phyloP scores from a whole-genome alignment of 768 basidiomycete genomes.

The Mrakia hoshinonis region DNA sequence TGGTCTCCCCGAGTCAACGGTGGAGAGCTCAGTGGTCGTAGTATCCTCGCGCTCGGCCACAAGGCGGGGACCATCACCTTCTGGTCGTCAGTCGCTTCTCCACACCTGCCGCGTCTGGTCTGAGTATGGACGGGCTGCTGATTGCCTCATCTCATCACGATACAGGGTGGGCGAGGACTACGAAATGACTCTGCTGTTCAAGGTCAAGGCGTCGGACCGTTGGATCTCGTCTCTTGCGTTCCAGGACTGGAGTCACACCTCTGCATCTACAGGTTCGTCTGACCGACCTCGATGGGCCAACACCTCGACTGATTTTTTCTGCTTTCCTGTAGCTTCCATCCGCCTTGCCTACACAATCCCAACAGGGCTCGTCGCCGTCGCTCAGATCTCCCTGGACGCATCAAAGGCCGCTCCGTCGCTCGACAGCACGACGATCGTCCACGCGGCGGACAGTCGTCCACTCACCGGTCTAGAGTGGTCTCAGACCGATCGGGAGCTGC shows the following conservation, averaged over 20 bases:
- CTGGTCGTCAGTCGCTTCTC: slow-evolving; percentile 4
- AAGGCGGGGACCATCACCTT: slow-evolving; percentile 19
- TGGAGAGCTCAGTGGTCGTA: slow-evolving; percentile 3
- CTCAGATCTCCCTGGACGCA: not conserved
- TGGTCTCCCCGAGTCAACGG: slow-evolving; percentile 15
- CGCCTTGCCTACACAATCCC: slow-evolving; percentile 17
- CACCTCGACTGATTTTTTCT: not conserved
- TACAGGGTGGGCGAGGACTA: not conserved
- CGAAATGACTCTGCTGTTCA: not conserved
- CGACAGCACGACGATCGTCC: not conserved
- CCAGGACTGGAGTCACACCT: not conserved
- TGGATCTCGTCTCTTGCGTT: slow-evolving; percentile 16
- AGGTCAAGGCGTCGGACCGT: not conserved
- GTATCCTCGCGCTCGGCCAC: slow-evolving; percentile 19
- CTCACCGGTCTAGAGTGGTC: slow-evolving; percentile 1
- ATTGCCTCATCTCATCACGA: too few species aligned
- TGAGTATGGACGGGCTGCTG: too few species aligned
- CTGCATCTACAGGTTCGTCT: not conserved
- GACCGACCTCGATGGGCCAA: not conserved
- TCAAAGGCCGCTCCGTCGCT: not conserved
- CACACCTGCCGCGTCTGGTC: too few species aligned
- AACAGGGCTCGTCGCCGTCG: not conserved
- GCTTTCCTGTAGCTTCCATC: not conserved
- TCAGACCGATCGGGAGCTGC: not conserved
- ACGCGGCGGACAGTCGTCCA: not conserved